These are phyloP conservation scores for Petrea volubilis DNA, from an alignment of 257 asterid genomes.

Conservation along the genomic window DNA sequence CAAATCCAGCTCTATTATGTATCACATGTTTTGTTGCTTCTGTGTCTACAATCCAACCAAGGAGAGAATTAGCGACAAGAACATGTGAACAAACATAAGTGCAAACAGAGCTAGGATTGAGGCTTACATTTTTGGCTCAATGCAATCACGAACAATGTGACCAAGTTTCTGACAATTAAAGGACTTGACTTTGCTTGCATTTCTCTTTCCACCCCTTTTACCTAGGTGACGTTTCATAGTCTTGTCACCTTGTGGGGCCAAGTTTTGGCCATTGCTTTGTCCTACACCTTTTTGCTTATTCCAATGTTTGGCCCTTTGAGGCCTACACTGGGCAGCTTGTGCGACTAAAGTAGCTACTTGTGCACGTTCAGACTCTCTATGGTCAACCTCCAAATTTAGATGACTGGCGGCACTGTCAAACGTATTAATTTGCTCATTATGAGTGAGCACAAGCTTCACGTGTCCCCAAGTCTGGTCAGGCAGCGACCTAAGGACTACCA, in stretches of 20 bases:
- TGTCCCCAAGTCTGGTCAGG: not conserved
- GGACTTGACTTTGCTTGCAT: too few species aligned
- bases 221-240: not conserved
- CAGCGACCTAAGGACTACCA: too few species aligned
- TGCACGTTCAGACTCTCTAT: not conserved
- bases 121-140: too few species aligned
- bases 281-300: too few species aligned
- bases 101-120: too few species aligned
- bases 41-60: too few species aligned
- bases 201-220: not conserved
- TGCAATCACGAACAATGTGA: too few species aligned
- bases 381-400: not conserved
- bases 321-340: not conserved
- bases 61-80: too few species aligned
- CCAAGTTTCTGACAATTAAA: too few species aligned
- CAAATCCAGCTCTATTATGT: too few species aligned
- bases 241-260: not conserved
- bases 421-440: not conserved
- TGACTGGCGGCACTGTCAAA: slow-evolving; percentile 9
- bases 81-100: too few species aligned
- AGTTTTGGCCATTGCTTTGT: not conserved
- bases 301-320: not conserved
- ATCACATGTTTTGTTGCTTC: too few species aligned
- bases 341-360: not conserved
- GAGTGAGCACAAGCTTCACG: not conserved